Percentiles rank a stretch among this genome's conserved stretches.
These are phyloP conservation scores for Pelargonium myrrhifolium DNA, from an alignment of 441 rosid genomes.

Conservation along the genomic window DNA sequence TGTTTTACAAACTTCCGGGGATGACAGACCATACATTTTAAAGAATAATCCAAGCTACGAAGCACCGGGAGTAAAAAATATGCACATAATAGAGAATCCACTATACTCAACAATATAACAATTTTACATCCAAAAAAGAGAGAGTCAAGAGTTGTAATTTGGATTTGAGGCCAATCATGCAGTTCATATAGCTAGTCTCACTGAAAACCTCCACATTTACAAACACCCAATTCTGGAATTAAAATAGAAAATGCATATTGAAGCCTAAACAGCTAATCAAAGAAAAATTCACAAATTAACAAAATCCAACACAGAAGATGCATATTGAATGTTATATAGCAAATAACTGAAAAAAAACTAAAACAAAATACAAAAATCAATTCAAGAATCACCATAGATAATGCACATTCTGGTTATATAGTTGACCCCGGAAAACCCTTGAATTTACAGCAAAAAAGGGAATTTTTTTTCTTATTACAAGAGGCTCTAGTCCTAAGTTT, in stretches of 20 bases:
- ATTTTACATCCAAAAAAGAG: neutral
- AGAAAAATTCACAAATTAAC: neutral
- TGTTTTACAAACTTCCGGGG: neutral
- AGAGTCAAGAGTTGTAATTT: neutral
- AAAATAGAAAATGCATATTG: constrained; percentile 3
- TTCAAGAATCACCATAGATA: neutral
- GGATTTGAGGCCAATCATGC: neutral
- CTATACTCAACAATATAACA: neutral
- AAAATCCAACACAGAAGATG: neutral
- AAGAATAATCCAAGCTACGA: neutral
- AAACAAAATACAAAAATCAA: too few relatives aligned
- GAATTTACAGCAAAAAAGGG: too few relatives aligned
- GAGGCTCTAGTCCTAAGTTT: too few relatives aligned
- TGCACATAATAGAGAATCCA: neutral
- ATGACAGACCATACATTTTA: neutral
- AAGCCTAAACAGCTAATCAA: neutral
- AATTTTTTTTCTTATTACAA: too few relatives aligned
- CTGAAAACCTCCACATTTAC: neutral
- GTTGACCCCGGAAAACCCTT: neutral
- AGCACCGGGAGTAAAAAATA: neutral
- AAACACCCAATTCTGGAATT: neutral
- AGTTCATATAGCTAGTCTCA: neutral
- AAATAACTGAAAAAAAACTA: neutral
- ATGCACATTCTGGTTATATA: neutral
- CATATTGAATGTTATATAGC: neutral